These are phyloP conservation scores for Globisporangium cederbergense DNA, from an alignment of 352 stramenopile species.

Conservation along the genomic window DNA sequence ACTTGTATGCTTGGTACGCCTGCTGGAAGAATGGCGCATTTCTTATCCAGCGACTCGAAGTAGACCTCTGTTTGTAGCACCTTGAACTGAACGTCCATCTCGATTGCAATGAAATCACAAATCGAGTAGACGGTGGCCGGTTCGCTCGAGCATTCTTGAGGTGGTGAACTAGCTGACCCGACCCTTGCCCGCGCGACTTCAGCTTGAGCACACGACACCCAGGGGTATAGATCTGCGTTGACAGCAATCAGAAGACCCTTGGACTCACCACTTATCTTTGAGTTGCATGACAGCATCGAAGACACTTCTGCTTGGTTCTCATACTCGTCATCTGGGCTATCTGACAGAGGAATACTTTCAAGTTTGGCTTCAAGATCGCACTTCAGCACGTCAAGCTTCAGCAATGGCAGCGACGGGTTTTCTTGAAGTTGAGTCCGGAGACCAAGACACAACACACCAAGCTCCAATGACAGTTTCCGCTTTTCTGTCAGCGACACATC, in stretches of 20 bases:
- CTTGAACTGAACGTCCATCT: slow-evolving; percentile 67
- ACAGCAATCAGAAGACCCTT: slow-evolving; percentile 5
- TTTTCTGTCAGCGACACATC: neutral
- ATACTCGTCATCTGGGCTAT: neutral
- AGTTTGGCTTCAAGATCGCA: slow-evolving; percentile 17
- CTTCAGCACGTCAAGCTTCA: slow-evolving; percentile 11
- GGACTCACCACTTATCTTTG: slow-evolving; percentile 13
- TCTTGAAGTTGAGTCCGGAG: neutral
- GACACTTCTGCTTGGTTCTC: neutral
- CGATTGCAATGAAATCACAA: slow-evolving; percentile 22
- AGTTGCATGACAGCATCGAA: neutral
- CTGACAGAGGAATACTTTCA: neutral
- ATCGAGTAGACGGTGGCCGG: neutral
- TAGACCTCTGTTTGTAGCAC: slow-evolving; percentile 40
- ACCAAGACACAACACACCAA: neutral
- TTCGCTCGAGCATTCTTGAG: neutral
- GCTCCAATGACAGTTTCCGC: slow-evolving; percentile 8
- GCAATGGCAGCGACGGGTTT: slow-evolving; percentile 1
- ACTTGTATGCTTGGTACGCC: slow-evolving; percentile 46
- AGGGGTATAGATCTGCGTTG: slow-evolving; percentile 13
- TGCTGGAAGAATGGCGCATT: slow-evolving; percentile 41
- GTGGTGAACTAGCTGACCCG: neutral
- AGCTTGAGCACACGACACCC: slow-evolving; percentile 16
- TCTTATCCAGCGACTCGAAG: slow-evolving; percentile 27
- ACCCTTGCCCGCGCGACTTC: neutral